Evolutionary conservation across 345 rosid species (phyloP), one percentile per base, ranked within the genome.

Genomic region (Eucalyptus curtisii): DNA sequence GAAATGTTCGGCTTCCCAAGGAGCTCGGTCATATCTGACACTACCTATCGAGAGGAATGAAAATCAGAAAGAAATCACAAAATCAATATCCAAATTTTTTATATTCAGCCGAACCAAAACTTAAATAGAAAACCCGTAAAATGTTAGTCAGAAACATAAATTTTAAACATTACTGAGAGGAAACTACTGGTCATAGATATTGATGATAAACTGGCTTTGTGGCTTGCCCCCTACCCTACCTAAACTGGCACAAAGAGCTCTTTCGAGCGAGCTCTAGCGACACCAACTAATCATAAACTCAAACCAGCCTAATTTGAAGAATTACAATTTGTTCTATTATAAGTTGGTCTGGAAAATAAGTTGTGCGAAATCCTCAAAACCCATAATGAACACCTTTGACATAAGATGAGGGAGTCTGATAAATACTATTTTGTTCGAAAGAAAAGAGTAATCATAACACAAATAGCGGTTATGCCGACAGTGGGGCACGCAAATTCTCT

Each of bases 1-100:
- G 96, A 95, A 79, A 95, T 47, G 49, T 94, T 95, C 25, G 93
- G 94, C 86, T 88, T 87, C 86, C 94, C 96, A 55, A 90, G 24
- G 5, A 76, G 82, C 47, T 37, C 82, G 11, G 52, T 85, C 86
- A 49, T 45, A 15, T 49, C 55, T 6, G 86, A 85, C 52, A 45
- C 55, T 52, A 49, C 50, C 52, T 85, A 31, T 45, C 15, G 20
- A 27, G 86, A 49, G 55, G 50, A 47, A 31, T 33, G 55, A 49
- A 49, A 47, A 76, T 76, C 47, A 10, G 14, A 76, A 76, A 37
- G 82, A 20, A 22, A 76, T 10, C 47, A 10, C 47, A 42, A 76
- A 37, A 37, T 20, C 82, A 10, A 22, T 40, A 40, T 40, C 30
- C 47, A 11, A 20, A 10, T 37, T 37, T 20, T 76, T 40, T 19